Evolutionary conservation across 148 eudicot species (phyloP).

Genomic region (Persicaria tinctoria): DNA sequence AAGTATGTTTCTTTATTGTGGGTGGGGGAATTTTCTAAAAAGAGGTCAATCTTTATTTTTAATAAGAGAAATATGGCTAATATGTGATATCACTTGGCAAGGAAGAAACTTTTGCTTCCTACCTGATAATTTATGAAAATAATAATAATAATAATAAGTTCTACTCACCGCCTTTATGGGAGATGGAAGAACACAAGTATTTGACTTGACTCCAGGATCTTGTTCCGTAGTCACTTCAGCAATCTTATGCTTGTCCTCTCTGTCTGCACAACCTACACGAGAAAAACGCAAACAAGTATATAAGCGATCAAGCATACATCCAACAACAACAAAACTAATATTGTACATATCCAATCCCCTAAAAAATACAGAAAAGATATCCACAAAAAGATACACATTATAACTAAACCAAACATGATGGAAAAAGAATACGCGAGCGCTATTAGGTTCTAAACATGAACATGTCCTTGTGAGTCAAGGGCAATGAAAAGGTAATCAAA

Average conservation of each 20-base stretch:
- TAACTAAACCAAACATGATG: neutral
- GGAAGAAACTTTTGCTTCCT: too few relatives aligned
- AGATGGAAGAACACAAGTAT: slow-evolving; percentile 1
- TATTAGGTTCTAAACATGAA: neutral
- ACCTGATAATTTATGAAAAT: too few relatives aligned
- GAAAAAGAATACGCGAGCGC: neutral
- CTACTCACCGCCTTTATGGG: slow-evolving; percentile 2
- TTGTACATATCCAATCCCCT: neutral
- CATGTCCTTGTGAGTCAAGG: neutral
- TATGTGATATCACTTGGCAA: too few relatives aligned
- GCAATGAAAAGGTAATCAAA: neutral
- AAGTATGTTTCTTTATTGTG: too few relatives aligned
- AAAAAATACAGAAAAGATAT: neutral
- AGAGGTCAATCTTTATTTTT: too few relatives aligned
- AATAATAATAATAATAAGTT: neutral
- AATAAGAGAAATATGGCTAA: too few relatives aligned
- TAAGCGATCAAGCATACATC: neutral
- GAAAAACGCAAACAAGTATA: neutral
- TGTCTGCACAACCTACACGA: neutral
- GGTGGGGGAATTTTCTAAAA: too few relatives aligned
- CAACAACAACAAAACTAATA: neutral
- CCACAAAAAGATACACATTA: too few relatives aligned
- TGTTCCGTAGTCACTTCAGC: neutral
- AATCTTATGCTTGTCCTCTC: neutral
- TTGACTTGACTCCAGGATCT: slow-evolving; percentile 1